A percentile compares a stretch with the other conserved stretches of the same genome.
These are phyloP conservation scores for Penicillium daleae DNA, from an alignment of 495 filamentous ascomycete genomes.

Conservation along the genomic window DNA sequence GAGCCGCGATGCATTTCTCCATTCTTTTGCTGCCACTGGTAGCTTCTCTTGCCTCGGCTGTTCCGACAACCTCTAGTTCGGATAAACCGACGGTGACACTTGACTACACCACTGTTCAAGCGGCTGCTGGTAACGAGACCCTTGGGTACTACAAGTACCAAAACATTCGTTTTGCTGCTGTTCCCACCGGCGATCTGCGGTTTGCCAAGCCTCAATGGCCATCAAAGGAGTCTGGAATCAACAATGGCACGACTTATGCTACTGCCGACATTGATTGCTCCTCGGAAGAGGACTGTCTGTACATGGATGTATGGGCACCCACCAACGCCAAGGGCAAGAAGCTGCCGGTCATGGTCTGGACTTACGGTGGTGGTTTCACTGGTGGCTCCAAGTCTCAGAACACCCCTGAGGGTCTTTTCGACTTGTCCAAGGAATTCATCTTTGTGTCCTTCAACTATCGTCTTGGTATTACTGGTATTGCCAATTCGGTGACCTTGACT, in stretches of 20 bases:
- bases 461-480: conserved; percentile 59
- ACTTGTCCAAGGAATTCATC: conserved; percentile 44
- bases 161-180: conserved; percentile 62
- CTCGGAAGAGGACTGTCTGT: conserved; percentile 45
- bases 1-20: conserved; percentile 6
- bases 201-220: conserved; percentile 60
- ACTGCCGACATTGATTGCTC: conserved; percentile 48
- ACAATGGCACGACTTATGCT: conserved; percentile 53
- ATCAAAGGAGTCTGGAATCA: conserved; percentile 44
- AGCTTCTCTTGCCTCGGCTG: conserved; percentile 13
- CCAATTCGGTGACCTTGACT: conserved; percentile 45
- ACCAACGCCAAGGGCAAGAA: conserved; percentile 30
- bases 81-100: conserved; percentile 18
- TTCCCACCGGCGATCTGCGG: conserved; percentile 56
- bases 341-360: conserved; percentile 45
- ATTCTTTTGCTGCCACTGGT: conserved; percentile 14
- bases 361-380: conserved; percentile 49
- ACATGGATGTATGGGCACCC: conserved; percentile 45
- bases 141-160: conserved; percentile 34
- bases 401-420: conserved; percentile 30
- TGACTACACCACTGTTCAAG: conserved; percentile 22
- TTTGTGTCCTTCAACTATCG: conserved; percentile 53
- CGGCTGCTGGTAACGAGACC: conserved; percentile 21
- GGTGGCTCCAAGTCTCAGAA: conserved; percentile 35
- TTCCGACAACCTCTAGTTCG: background rate